These are phyloP conservation scores for Euphorbia tirucalli DNA, from an alignment of 345 rosid genomes.

Conservation along the genomic window DNA sequence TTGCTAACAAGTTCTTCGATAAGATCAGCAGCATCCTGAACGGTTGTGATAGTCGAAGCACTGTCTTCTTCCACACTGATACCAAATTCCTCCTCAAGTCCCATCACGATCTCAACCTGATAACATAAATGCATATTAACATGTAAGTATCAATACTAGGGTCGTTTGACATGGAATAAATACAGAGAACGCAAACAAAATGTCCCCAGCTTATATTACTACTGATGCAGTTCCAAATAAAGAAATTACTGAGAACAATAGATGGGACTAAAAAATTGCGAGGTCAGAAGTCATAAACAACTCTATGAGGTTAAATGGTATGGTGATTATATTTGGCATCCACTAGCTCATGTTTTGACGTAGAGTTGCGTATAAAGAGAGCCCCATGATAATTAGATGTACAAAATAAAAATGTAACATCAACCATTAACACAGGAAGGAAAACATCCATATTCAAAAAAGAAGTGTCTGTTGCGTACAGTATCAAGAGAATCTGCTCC, in stretches of 20 bases:
- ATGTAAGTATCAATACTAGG: neutral
- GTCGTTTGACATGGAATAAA: neutral
- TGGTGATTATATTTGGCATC: neutral
- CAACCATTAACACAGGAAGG: neutral
- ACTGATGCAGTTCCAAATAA: neutral
- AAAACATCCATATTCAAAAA: neutral
- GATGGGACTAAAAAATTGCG: neutral
- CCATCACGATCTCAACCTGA: slow-evolving; percentile 93
- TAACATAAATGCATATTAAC: neutral
- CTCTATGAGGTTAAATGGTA: neutral
- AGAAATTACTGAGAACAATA: neutral
- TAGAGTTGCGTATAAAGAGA: too few species aligned
- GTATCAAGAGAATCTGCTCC: slow-evolving; percentile 98
- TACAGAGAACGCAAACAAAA: neutral
- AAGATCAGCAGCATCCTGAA: slow-evolving; percentile 83
- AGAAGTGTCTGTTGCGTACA: slow-evolving; percentile 30
- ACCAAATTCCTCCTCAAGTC: slow-evolving; percentile 72
- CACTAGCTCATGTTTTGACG: neutral
- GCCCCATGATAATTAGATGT: neutral
- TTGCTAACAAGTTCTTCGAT: slow-evolving; percentile 64
- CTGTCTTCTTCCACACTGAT: slow-evolving; percentile 71
- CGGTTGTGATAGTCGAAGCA: slow-evolving; percentile 70
- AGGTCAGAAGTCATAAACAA: too few species aligned
- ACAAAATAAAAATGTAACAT: neutral
- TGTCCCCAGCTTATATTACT: neutral